Evolutionary conservation across 805 yeast genomes (phyloP).

Genomic region (Wickerhamomyces bisporus): DNA sequence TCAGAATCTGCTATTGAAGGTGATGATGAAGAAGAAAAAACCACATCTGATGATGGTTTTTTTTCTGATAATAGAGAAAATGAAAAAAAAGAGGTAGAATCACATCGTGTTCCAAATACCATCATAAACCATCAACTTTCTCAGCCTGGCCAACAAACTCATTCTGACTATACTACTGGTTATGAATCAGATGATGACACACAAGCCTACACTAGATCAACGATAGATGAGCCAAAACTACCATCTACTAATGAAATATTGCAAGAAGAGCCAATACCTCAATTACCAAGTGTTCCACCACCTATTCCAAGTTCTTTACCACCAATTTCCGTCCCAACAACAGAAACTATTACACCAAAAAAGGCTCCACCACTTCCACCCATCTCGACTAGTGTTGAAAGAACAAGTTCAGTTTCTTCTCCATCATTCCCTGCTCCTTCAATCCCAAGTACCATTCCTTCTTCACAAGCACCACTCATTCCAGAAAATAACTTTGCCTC

Average conservation of each 20-base stretch:
- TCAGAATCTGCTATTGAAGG: constrained; percentile 26
- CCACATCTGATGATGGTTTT: constrained; percentile 22
- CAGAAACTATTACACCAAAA: constrained; percentile 11
- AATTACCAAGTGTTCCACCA: constrained; percentile 21
- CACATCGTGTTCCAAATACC: constrained; percentile 8
- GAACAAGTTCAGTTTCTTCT: neutral
- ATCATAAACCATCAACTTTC: constrained; percentile 1
- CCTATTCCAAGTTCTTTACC: constrained; percentile 5
- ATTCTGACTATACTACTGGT: constrained; percentile 43
- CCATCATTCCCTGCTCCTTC: neutral
- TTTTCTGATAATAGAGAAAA: constrained; percentile 17
- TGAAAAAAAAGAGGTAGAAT: constrained; percentile 13
- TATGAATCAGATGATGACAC: constrained; percentile 68
- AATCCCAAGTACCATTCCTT: neutral
- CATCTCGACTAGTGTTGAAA: neutral
- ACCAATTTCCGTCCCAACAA: constrained; percentile 10
- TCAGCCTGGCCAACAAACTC: constrained; percentile 10
- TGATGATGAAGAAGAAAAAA: constrained; percentile 26
- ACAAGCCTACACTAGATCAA: constrained; percentile 5
- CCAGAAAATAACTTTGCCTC: neutral
- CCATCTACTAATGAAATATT: neutral
- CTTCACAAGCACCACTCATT: neutral
- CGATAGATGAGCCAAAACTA: neutral
- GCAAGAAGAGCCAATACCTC: constrained; percentile 12
- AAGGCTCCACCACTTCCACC: constrained; percentile 23